Conservation (phyloP, 2,329 filamentous ascomycete species). For the Albifimbria verrucaria region DNA sequence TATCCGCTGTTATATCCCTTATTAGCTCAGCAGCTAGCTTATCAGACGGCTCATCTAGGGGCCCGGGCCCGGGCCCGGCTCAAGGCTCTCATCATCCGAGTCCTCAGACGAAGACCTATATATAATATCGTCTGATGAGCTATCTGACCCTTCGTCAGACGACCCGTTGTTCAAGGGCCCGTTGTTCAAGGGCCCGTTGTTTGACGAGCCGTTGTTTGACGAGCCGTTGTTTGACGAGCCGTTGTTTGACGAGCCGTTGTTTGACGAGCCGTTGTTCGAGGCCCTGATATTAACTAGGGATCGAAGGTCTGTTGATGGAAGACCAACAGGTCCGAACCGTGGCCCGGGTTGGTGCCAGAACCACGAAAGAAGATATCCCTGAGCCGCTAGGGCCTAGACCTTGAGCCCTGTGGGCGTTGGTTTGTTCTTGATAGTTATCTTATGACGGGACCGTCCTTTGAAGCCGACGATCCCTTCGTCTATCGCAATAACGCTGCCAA, state of each 20-base stretch:
- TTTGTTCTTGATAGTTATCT: conserved; percentile 2
- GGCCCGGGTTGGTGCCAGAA: conserved; percentile 4
- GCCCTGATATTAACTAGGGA: not conserved
- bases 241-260: too few relatives aligned
- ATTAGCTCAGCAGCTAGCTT: too few relatives aligned
- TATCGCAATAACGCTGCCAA: conserved; percentile 2
- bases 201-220: too few relatives aligned
- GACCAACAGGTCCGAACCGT: not conserved
- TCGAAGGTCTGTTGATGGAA: not conserved
- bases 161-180: too few relatives aligned
- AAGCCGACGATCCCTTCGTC: not conserved
- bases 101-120: not conserved
- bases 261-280: too few relatives aligned
- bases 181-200: too few relatives aligned
- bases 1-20: too few relatives aligned
- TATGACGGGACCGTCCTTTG: conserved; percentile 3
- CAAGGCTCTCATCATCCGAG: not conserved
- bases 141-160: too few relatives aligned
- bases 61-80: too few relatives aligned
- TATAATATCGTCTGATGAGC: conserved; percentile 2
- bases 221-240: too few relatives aligned
- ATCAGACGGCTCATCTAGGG: not conserved
- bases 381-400: not conserved
- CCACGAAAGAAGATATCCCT: conserved; percentile 1
- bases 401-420: conserved; percentile 2